A percentile compares a stretch with the other conserved stretches of the same genome.
Conservation (phyloP, 2,329 filamentous ascomycete genomes). For the Diplodia scrobiculata region DNA sequence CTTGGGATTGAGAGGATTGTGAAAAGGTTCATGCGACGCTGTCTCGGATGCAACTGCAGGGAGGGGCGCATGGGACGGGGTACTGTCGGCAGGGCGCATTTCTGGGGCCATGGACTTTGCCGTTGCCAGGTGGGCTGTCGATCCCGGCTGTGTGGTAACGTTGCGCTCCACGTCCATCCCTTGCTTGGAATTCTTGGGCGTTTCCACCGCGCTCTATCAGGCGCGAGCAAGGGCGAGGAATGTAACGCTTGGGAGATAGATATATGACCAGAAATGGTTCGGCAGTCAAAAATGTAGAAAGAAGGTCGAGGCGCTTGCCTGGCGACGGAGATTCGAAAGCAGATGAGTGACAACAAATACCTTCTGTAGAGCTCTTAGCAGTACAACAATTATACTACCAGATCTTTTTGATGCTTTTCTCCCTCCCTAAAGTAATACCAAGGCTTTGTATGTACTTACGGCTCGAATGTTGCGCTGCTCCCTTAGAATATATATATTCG, state of each 20-base stretch:
- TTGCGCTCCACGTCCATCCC: not conserved
- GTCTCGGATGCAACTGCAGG: not conserved
- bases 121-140: slow-evolving; percentile 9
- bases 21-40: no score
- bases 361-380: no score
- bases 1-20: not conserved
- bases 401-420: no score
- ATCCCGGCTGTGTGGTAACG: not conserved
- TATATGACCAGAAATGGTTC: not conserved
- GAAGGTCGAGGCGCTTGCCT: not conserved
- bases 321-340: not conserved
- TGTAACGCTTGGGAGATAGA: not conserved
- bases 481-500: no score
- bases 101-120: not conserved
- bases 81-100: not conserved
- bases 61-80: not conserved
- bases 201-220: not conserved
- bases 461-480: no score
- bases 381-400: no score
- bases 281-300: not conserved
- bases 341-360: no score
- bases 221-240: slow-evolving; percentile 21
- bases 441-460: no score
- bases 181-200: not conserved
- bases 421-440: no score